Conservation (phyloP, 768 basidiomycete genomes). For the Fomitopsis serialis region DNA sequence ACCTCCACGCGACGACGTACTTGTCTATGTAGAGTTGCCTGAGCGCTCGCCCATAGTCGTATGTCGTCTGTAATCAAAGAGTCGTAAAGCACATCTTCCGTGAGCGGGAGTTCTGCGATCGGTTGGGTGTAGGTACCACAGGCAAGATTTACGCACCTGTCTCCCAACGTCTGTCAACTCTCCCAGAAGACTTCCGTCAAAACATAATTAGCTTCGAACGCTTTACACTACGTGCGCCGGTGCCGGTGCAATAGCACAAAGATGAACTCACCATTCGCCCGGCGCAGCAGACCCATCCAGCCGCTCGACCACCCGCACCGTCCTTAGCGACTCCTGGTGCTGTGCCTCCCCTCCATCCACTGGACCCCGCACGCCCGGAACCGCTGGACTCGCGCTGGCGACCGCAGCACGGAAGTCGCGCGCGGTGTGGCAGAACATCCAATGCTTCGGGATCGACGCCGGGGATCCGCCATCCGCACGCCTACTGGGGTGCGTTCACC, state of each 20-base stretch:
- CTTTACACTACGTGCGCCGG: too few relatives aligned
- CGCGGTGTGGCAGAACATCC: conserved; percentile 59
- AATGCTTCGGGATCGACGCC: conserved; percentile 61
- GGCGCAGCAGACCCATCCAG: conserved; percentile 46
- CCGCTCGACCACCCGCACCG: conserved; percentile 49
- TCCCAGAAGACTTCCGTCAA: conserved; percentile 71
- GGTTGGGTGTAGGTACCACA: neutral
- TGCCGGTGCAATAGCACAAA: too few relatives aligned
- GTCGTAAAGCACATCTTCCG: neutral
- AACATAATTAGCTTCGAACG: too few relatives aligned
- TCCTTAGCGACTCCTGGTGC: conserved; percentile 26
- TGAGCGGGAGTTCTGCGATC: conserved; percentile 1
- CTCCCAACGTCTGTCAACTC: conserved; percentile 69
- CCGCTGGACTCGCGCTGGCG: conserved; percentile 19
- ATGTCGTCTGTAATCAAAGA: conserved; percentile 47
- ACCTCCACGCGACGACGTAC: conserved; percentile 29
- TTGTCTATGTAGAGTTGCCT: conserved; percentile 63
- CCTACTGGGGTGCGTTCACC: conserved; percentile 79
- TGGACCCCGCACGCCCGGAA: conserved; percentile 10
- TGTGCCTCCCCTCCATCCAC: conserved; percentile 6
- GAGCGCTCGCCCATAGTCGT: conserved; percentile 52
- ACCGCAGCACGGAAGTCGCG: conserved; percentile 45
- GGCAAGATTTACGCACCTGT: conserved; percentile 35
- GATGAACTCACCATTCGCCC: conserved; percentile 55
- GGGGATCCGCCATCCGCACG: conserved; percentile 57